Evolutionary conservation across 345 rosid species (phyloP).

Genomic region (Salix arbutifolia): DNA sequence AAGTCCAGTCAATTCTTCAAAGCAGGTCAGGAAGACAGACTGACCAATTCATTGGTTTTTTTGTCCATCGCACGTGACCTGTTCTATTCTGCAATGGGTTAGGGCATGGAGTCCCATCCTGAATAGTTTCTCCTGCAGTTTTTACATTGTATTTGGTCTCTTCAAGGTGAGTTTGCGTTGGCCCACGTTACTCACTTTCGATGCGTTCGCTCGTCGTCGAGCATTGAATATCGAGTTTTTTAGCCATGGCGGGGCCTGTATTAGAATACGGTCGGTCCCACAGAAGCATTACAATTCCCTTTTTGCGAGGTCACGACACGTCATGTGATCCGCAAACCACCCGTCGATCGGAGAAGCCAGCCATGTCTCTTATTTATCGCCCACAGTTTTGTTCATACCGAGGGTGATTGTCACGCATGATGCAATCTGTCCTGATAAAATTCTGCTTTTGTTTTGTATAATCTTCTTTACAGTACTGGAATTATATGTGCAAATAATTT

Average conservation of each 20-base stretch:
- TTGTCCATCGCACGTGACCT: conserved; percentile 8
- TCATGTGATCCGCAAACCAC: conserved; percentile 15
- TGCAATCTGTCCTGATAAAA: background rate
- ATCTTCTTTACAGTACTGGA: background rate
- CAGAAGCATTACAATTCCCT: background rate
- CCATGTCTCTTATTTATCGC: background rate
- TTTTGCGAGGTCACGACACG: conserved; percentile 2
- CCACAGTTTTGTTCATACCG: background rate
- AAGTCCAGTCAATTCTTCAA: background rate
- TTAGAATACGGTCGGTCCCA: conserved; percentile 18
- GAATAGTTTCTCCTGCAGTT: conserved; percentile 2
- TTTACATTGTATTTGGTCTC: conserved; percentile 29
- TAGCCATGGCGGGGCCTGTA: conserved; percentile 1
- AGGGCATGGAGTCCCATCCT: conserved; percentile 30
- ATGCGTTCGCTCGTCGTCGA: background rate
- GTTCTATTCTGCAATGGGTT: conserved; percentile 13
- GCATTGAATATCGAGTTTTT: background rate
- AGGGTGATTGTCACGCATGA: no score
- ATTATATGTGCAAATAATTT: background rate
- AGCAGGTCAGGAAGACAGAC: background rate
- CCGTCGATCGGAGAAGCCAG: background rate
- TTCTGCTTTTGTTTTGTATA: background rate
- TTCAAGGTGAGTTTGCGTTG: background rate
- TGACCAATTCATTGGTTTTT: background rate
- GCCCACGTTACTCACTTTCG: background rate